phyloP scores from a whole-genome alignment of 2,329 filamentous ascomycete species.

The Fusarium compactum region DNA sequence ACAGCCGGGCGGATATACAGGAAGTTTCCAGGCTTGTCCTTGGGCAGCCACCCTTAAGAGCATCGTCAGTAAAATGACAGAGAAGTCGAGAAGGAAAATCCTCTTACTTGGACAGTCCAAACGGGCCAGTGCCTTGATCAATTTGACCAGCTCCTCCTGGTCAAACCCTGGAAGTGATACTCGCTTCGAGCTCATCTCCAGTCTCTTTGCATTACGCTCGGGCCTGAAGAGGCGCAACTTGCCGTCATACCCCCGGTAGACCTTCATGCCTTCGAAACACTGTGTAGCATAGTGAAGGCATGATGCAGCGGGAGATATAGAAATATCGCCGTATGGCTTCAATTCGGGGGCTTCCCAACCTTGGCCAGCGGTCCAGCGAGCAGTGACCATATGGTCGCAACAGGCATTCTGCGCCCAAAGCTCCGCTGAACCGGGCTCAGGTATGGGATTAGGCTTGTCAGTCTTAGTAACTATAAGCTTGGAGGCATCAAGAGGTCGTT shows the following conservation, averaged over 20 bases:
- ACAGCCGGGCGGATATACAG: neutral
- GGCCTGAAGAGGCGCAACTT: neutral
- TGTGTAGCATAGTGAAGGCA: neutral
- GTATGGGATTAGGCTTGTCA: neutral
- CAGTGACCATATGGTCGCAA: neutral
- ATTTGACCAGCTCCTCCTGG: neutral
- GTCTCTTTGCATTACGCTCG: neutral
- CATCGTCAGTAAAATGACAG: too few relatives aligned
- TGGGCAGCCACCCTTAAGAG: neutral
- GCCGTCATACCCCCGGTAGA: neutral
- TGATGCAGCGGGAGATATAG: neutral
- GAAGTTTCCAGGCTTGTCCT: neutral
- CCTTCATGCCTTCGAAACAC: neutral
- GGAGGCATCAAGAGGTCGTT: neutral
- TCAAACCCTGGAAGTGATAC: neutral
- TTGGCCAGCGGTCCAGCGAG: neutral
- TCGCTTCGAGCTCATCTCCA: neutral
- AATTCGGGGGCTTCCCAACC: neutral
- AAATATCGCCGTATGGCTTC: neutral
- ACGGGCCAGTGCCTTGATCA: neutral
- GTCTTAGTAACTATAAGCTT: neutral
- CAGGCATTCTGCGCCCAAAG: neutral
- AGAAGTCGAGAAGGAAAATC: too few relatives aligned
- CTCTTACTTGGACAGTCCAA: too few relatives aligned
- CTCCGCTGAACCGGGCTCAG: neutral